Evolutionary conservation across 176 grass and related monocot species (phyloP), one percentile per base, ranked within the genome.

Genomic region (Zoysia japonica): DNA sequence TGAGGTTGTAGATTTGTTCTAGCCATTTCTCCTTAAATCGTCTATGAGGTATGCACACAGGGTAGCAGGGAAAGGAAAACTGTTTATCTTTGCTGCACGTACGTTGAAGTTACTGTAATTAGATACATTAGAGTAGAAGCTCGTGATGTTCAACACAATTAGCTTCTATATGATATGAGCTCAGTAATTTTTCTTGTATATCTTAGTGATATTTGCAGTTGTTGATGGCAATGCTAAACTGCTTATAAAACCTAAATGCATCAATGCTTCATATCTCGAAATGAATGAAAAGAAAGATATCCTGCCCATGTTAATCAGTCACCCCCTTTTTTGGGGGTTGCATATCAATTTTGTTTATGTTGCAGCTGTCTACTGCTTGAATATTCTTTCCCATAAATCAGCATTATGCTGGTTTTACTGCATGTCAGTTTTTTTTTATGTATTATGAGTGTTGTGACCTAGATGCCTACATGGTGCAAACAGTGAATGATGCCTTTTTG

Each of bases 61-160:
- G 61, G 50, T 67, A 66, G 43, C 41, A 60, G 37, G 53, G 44
- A 36, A 57, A 12, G 13, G 11, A 79, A 57, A 71, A 70, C 13
- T 63, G 37, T 50, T 67, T 37, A 37, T 70, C 11, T 35, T 84
- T 61, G 35, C 17, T 72, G 38, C 83, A 79, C 38, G 7, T 48
- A 14, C 63, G 10, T 78, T 71, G 11, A 78, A 54, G 57, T 72
- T 16, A 55, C 16, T 56, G 16, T 56, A 56, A 7, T n/a, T 56
- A 6, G 9, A 56, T 17, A 70, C 43, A 54, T 70, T 14, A 43
- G 68, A 70, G 39, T 62, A 60, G 13, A 84, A 64, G 28, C 28
- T 0, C 28, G 28, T 28, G 28, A 28, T 28, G 42, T 44, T 72
- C 13, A 65, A 43, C 11, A 10, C 37, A 47, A 49, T 11, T 70